Evolutionary conservation across 352 stramenopile species (phyloP), one percentile per base, ranked within the genome.

Genomic region (Pythium oligandrum): DNA sequence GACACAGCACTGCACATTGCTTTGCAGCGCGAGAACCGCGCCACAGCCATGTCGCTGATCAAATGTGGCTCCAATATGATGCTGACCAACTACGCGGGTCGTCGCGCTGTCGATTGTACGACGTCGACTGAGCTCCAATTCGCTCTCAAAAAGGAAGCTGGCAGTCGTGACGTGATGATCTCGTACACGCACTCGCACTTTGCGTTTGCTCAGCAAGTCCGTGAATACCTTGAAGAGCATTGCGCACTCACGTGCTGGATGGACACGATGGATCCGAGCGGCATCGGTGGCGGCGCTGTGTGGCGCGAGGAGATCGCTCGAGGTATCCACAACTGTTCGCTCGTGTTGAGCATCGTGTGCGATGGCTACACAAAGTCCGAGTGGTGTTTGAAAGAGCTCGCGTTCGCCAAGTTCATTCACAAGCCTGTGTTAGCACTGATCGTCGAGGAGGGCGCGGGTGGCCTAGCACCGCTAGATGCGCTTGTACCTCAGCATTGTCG

Each of bases 281-380:
- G 77, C 26, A 90, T 93, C 31, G 78, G 78, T 12, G 83, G 81
- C 9, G 81, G 80, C 38, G 77, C 78, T 0, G 78, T 92, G 4
- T 93, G 83, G 83, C 78, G 83, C 46, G 74, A 93, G 57, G 79
- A 90, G 49, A 90, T 93, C 31, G 83, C 80, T 3, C 78, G 80
- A 39, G 83, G 77, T 36, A 89, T 92, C 53, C 68, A 75, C 39
- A 86, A 89, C 44, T 86, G 74, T 57, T 83, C 75, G 10, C 63
- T 92, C 1, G 77, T 92, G 35, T 62, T 92, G 9, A 86, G 77
- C 40, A 68, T 92, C 17, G 66, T 92, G 6, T 86, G 75, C 45
- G 77, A 83, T 17, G 75, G 75, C 1, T 92, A 90, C 60, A 76
- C 75, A 4, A 78, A 73, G 37, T 92, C 82, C 8, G 73, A 90